phyloP scores from a whole-genome alignment of 768 basidiomycete genomes.

The Lactifluus subvellereus region DNA sequence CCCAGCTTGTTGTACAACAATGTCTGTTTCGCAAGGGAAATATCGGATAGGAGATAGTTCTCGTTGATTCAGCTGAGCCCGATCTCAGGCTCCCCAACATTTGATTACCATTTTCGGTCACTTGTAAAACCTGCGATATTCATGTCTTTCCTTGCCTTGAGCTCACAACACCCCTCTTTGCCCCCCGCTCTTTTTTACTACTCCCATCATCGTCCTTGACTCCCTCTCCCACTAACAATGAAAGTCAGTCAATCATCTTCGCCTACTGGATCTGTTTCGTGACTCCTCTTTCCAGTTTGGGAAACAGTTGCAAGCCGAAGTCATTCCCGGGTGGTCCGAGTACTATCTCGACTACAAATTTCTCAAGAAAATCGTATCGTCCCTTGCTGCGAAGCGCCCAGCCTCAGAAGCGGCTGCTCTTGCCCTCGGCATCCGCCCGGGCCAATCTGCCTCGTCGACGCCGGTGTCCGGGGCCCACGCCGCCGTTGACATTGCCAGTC shows the following conservation, averaged over 20 bases:
- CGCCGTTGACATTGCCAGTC: constrained; percentile 25
- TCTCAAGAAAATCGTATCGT: constrained; percentile 97
- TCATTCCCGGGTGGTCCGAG: constrained; percentile 93
- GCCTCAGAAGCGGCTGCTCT: constrained; percentile 86
- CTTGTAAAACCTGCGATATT: not conserved
- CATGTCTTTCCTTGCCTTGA: not conserved
- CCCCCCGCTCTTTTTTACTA: not conserved
- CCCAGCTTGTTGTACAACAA: not conserved
- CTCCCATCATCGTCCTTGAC: constrained; percentile 9
- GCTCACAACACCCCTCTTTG: not conserved
- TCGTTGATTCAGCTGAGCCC: not conserved
- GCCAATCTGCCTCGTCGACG: constrained; percentile 40
- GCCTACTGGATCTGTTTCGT: constrained; percentile 1
- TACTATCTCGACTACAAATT: constrained; percentile 99
- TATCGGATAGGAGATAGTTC: constrained; percentile 1
- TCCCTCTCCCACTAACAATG: constrained; percentile 25
- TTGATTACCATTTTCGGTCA: constrained; percentile 6
- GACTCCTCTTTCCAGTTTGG: constrained; percentile 64
- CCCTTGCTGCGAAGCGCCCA: constrained; percentile 82
- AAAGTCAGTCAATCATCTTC: constrained; percentile 26
- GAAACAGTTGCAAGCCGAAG: constrained; percentile 93
- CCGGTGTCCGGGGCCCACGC: constrained; percentile 29
- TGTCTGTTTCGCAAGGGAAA: not conserved
- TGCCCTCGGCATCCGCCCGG: constrained; percentile 73
- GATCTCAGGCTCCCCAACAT: not conserved